phyloP scores from a whole-genome alignment of 2,329 filamentous ascomycete species.

The Colletotrichum truncatum region DNA sequence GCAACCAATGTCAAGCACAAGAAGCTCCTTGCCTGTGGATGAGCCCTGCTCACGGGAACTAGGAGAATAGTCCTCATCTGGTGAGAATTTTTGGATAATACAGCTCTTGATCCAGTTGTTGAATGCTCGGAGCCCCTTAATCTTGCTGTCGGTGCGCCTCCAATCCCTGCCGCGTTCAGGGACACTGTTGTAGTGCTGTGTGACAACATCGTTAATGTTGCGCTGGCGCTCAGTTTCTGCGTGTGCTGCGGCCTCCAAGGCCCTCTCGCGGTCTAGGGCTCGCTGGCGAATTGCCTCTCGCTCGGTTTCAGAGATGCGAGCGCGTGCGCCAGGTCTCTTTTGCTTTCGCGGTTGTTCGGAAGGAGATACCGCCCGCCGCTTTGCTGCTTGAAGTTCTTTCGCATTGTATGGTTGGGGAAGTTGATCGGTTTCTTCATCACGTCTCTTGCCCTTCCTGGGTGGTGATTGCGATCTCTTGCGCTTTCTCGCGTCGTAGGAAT shows the following conservation, averaged over 20 bases:
- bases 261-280: slow-evolving; percentile 65
- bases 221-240: slow-evolving; percentile 51
- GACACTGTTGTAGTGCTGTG: slow-evolving; percentile 95
- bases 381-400: slow-evolving; percentile 64
- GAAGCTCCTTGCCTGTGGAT: slow-evolving; percentile 67
- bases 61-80: slow-evolving; percentile 76
- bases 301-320: slow-evolving; percentile 73
- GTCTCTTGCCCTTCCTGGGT: slow-evolving; percentile 28
- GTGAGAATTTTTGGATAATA: slow-evolving; percentile 95
- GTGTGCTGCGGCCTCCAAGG: slow-evolving; percentile 46
- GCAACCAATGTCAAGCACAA: slow-evolving; percentile 93
- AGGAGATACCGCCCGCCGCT: slow-evolving; percentile 64
- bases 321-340: slow-evolving; percentile 74
- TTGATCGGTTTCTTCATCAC: slow-evolving; percentile 47
- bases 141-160: slow-evolving; percentile 92
- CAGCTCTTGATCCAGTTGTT: slow-evolving; percentile 99
- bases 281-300: slow-evolving; percentile 73
- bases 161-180: slow-evolving; percentile 94
- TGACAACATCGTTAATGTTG: slow-evolving; percentile 84
- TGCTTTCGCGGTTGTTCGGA: slow-evolving; percentile 69
- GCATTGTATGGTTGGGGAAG: slow-evolving; percentile 70
- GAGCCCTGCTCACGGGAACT: slow-evolving; percentile 64
- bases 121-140: slow-evolving; percentile 92
- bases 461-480: slow-evolving; percentile 49
- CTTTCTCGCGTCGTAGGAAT: slow-evolving; percentile 51